These are phyloP conservation scores for Neurospora tetrasperma DNA, from an alignment of 495 filamentous ascomycete genomes.

Conservation along the genomic window DNA sequence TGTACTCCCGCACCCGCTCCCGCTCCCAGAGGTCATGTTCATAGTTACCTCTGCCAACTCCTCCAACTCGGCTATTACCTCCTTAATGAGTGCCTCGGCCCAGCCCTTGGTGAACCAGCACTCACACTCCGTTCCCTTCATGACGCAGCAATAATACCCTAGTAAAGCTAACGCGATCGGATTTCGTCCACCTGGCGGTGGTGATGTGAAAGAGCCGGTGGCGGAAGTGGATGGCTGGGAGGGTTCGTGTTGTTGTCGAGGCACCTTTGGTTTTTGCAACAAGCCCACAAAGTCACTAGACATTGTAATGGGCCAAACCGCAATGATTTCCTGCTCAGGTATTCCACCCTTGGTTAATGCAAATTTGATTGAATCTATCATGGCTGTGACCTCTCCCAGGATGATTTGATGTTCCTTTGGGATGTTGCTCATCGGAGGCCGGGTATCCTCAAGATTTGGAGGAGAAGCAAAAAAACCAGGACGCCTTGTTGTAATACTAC, in stretches of 20 bases:
- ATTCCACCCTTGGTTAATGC: not conserved
- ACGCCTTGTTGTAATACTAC: not conserved
- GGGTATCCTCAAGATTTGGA: not conserved
- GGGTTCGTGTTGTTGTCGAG: not conserved
- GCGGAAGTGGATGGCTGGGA: not conserved
- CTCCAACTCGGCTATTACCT: conserved; percentile 1
- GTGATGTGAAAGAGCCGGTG: not conserved
- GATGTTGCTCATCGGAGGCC: not conserved
- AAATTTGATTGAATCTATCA: conserved; percentile 3
- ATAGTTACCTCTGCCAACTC: not conserved
- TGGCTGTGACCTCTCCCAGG: conserved; percentile 4
- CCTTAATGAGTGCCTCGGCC: conserved; percentile 11
- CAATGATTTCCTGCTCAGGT: conserved; percentile 16
- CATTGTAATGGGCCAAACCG: conserved; percentile 18
- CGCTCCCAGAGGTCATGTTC: not conserved
- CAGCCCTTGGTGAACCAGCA: conserved; percentile 22
- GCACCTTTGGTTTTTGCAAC: not conserved
- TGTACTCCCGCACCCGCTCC: not conserved
- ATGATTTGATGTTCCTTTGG: conserved; percentile 1
- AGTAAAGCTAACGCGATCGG: conserved; percentile 17
- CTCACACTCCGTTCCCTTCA: conserved; percentile 12
- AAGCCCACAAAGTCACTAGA: conserved; percentile 11
- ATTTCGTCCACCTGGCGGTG: conserved; percentile 6
- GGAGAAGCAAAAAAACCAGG: not conserved
- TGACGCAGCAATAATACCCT: conserved; percentile 18